Evolutionary conservation across 768 basidiomycete species (phyloP).

Genomic region (Hericium coralloides): DNA sequence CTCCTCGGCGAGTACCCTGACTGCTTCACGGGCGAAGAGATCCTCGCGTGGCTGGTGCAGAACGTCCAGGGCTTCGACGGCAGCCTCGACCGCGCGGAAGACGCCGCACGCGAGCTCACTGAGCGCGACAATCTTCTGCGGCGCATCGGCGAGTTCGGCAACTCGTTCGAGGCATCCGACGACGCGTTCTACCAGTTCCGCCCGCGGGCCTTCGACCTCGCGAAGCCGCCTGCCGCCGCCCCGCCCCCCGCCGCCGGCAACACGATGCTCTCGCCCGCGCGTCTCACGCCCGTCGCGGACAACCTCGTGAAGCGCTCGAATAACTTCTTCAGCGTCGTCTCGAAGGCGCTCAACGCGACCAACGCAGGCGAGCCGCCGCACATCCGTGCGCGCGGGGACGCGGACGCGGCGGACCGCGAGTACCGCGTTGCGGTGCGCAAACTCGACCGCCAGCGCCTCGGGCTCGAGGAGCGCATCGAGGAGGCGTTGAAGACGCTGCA

Average conservation of each 20-base stretch:
- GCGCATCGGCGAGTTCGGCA: conserved; percentile 76
- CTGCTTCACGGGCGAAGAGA: conserved; percentile 84
- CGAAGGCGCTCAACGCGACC: conserved; percentile 51
- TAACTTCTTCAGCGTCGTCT: conserved; percentile 61
- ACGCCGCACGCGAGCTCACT: conserved; percentile 48
- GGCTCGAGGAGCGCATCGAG: conserved; percentile 80
- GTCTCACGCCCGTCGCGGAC: conserved; percentile 32
- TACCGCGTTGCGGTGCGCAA: conserved; percentile 77
- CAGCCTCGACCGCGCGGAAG: conserved; percentile 70
- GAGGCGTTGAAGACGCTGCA: conserved; percentile 74
- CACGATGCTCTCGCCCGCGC: conserved; percentile 22
- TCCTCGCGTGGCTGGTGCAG: conserved; percentile 74
- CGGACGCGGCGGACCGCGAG: conserved; percentile 68
- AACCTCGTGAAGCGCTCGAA: conserved; percentile 61
- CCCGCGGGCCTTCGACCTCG: conserved; percentile 65
- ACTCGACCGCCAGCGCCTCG: conserved; percentile 78
- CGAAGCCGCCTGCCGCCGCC: conserved; percentile 23
- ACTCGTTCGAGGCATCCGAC: conserved; percentile 67
- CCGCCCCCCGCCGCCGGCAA: conserved; percentile 16
- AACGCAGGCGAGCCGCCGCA: conserved; percentile 53
- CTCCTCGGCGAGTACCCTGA: conserved; percentile 70
- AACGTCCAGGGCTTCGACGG: conserved; percentile 74
- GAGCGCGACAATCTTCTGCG: conserved; percentile 51
- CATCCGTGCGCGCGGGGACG: conserved; percentile 64
- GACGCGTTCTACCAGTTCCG: conserved; percentile 84